Evolutionary conservation across 495 filamentous ascomycete species (phyloP), one percentile per base, ranked within the genome.

Genomic region (Gamarada debralockiae): DNA sequence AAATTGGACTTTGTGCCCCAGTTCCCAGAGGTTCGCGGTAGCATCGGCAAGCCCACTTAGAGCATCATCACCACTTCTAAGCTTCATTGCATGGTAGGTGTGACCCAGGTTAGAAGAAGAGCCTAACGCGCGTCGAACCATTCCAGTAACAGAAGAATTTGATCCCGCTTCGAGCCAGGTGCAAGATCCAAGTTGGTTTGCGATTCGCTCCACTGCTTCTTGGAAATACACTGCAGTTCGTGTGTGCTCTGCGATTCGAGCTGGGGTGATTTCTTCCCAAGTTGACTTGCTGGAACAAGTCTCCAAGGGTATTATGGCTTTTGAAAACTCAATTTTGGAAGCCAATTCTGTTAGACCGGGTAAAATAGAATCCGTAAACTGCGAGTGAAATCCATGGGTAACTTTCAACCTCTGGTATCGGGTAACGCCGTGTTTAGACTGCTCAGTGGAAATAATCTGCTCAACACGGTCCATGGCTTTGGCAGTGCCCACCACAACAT

Each of bases 361-460:
- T 0, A 76, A 39, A 4, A 75, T 45, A 3, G 63, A 52, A 13
- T 75, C 69, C 0, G 64, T 67, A 18, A 75, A 63, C 10, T 48
- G 27, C 0, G 73, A 76, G 52, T 77, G 74, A 50, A 73, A 77
- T 10, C 63, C 74, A 50, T 77, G 71, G 5, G 63, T 75, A 13
- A 66, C 63, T 42, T 63, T 53, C 1, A 77, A 57, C 10, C 58
- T 56, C 56, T 67, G 57, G 13, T 22, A 48, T 29, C 50, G 36
- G 22, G 69, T 34, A 2, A 23, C 12, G 12, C 45, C 17, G 10
- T 45, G 45, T 5, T 29, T n/a, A n/a, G n/a, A n/a, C n/a, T n/a
- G n/a, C n/a, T n/a, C n/a, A n/a, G n/a, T n/a, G n/a, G n/a, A n/a
- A n/a, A n/a, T n/a, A n/a, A n/a, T n/a, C n/a, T 55, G 38, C 20